Base-by-base conservation (phyloP, 2,329 filamentous ascomycete species). In the Trichoderma guizhouense region DNA sequence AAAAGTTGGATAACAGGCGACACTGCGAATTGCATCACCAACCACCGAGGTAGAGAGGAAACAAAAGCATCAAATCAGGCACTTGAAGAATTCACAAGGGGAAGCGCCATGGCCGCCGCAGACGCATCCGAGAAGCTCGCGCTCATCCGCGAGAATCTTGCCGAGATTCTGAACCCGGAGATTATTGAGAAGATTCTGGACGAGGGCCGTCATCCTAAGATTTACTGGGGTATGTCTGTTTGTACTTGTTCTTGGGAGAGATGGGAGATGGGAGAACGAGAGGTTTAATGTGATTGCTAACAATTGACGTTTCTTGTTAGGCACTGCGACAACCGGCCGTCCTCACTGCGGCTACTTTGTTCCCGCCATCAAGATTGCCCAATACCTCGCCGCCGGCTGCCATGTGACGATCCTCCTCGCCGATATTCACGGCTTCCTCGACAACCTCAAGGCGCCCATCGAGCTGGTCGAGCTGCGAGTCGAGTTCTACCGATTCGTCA, bases 261-360 rank as follows among this genome's bases (percentile, higher is more conserved):
- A 9, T 9, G 39, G 3, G 47, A 24, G 21, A 51, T 3, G 9
- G 1, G 21, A 51, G n/a, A 51, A 51, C 2, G 47, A 8, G 4
- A 47, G 0, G 7, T 5, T 53, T 0, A 12, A 26, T 43, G n/a
- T 2, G 60, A 43, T n/a, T 30, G 36, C 61, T 51, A 34, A 65
- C 43, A 30, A 30, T 24, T 12, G 26, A 24, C 63, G 24, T 67
- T 36, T 15, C 18, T n/a, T 12, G n/a, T 7, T 67, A 89, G 89
- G 92, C 55, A 95, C 92, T 51, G 93, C 93, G 21, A 94, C 93
- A 18, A 97, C 94, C 0, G 94, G 94, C n/a, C 88, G 91, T 73
- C 94, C 94, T 69, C 95, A 98, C 82, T 93, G 90, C 80, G 95
- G 93, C 76, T 97, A 97, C 86, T 93, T 97, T 74, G 92, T 96